Base-by-base conservation (phyloP, 176 grass and related monocot species). In the Phragmites australis region DNA sequence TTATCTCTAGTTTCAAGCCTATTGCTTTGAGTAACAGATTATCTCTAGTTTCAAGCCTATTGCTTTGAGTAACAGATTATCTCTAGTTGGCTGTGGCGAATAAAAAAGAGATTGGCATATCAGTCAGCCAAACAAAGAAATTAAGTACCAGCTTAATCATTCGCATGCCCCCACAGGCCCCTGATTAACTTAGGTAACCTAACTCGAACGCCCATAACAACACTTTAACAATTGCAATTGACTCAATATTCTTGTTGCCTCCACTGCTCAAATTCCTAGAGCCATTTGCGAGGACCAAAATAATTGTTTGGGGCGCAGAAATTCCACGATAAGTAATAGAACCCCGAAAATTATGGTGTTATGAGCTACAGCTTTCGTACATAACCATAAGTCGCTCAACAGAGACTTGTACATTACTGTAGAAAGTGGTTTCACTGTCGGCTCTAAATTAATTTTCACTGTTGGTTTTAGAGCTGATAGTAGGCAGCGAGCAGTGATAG, bases 181-280 rank as follows among this genome's bases (percentile, higher is more conserved):
- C 39, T 21, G 6, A 48, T 57, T 44, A 72, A 72, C 40, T 83
- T 88, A 72, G 80, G 86, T 31, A 49, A 83, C 48, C 86, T 70
- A 83, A 65, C 67, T 58, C 61, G 47, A 88, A 65, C 74, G 83
- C 74, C 73, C 45, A 25, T 21, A 81, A 44, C 34, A 39, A 31
- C 29, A 26, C 31, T 26, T 51, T 31, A 68, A 72, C 65, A 26
- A 66, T 21, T n/a, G 54, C 27, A 47, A 22, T 71, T 79, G 66
- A 78, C 30, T 42, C 43, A 5, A 42, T 30, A 37, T 71, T 15
- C 3, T 29, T 6, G 45, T 19, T n/a, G 17, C 51, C 40, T 59
- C 26, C 78, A 59, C 4, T 13, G 5, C 39, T 58, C 18, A 31
- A 17, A 70, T 31, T 57, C 32, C 61, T 65, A 0, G 2, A 74